A percentile compares a stretch with the other conserved stretches of the same genome.
Conservation (phyloP, 305 asterid genomes). For the Fraxinus sp. region DNA sequence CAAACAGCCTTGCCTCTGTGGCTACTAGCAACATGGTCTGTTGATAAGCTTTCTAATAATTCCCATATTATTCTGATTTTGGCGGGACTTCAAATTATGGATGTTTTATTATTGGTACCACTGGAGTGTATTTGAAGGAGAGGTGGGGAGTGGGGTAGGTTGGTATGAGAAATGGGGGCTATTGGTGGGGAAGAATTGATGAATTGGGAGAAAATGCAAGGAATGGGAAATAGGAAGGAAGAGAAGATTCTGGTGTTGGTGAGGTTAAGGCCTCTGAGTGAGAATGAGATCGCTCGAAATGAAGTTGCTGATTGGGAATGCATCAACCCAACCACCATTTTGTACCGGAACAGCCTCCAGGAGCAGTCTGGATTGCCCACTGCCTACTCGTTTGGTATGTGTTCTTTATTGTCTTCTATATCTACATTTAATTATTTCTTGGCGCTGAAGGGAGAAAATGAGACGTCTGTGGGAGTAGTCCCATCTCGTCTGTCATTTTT, state of each 20-base stretch:
- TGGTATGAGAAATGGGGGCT: slow-evolving; percentile 60
- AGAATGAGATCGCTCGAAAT: slow-evolving; percentile 63
- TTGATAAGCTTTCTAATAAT: slow-evolving; percentile 29
- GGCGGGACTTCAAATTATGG: slow-evolving; percentile 25
- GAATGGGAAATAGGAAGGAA: slow-evolving; percentile 44
- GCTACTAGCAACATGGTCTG: slow-evolving; percentile 35
- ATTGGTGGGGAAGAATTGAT: slow-evolving; percentile 71
- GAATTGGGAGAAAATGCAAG: slow-evolving; percentile 80
- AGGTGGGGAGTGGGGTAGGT: slow-evolving; percentile 15
- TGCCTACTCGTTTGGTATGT: slow-evolving; percentile 82
- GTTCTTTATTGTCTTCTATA: slow-evolving; percentile 8
- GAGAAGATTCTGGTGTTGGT: slow-evolving; percentile 89
- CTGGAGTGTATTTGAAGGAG: slow-evolving; percentile 33
- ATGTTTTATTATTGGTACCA: slow-evolving; percentile 25
- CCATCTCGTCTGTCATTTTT: slow-evolving; percentile 1
- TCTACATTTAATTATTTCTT: slow-evolving; percentile 2
- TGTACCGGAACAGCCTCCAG: slow-evolving; percentile 88
- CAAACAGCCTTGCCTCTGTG: slow-evolving; percentile 32
- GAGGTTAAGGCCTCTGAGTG: slow-evolving; percentile 90
- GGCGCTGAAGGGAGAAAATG: no score
- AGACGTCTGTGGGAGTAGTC: no score
- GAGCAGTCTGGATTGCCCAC: slow-evolving; percentile 92
- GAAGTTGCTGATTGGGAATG: slow-evolving; percentile 98
- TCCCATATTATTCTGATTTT: slow-evolving; percentile 19
- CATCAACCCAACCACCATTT: slow-evolving; percentile 76